Evolutionary conservation across 768 basidiomycete species (phyloP).

Genomic region (Amanita phalloides): DNA sequence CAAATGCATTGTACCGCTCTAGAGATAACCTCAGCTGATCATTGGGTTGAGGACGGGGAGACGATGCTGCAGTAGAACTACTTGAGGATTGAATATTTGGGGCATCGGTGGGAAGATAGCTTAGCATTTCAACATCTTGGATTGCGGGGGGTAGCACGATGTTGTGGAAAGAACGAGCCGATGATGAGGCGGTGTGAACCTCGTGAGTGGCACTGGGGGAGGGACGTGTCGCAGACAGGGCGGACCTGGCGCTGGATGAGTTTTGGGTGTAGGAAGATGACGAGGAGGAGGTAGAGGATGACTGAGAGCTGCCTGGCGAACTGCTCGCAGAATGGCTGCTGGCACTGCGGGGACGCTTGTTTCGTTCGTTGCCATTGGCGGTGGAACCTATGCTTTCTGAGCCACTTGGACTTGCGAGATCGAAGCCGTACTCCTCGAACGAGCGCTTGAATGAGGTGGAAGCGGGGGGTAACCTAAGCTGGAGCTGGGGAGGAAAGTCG

Average conservation of each 20-base stretch:
- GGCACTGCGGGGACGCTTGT: slow-evolving; percentile 48
- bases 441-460: slow-evolving; percentile 51
- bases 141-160: slow-evolving; percentile 30
- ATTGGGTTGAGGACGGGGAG: slow-evolving; percentile 11
- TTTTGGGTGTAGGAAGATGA: slow-evolving; percentile 3
- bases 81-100: slow-evolving; percentile 3
- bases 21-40: slow-evolving; percentile 33
- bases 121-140: slow-evolving; percentile 43
- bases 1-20: slow-evolving; percentile 43
- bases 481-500: slow-evolving; percentile 39
- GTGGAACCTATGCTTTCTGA: slow-evolving; percentile 11
- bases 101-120: slow-evolving; percentile 15
- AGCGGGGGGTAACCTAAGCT: slow-evolving; percentile 37
- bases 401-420: slow-evolving; percentile 35
- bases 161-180: slow-evolving; percentile 10
- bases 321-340: slow-evolving; percentile 25
- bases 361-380: slow-evolving; percentile 29
- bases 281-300: slow-evolving; percentile 16
- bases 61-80: slow-evolving; percentile 3
- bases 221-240: background rate
- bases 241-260: background rate
- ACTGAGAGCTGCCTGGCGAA: slow-evolving; percentile 21
- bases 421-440: slow-evolving; percentile 48
- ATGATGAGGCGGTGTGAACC: slow-evolving; percentile 12
- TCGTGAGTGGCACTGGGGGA: slow-evolving; percentile 11